Base-by-base conservation (phyloP, 805 yeast genomes). In the Saturnispora hagleri region DNA sequence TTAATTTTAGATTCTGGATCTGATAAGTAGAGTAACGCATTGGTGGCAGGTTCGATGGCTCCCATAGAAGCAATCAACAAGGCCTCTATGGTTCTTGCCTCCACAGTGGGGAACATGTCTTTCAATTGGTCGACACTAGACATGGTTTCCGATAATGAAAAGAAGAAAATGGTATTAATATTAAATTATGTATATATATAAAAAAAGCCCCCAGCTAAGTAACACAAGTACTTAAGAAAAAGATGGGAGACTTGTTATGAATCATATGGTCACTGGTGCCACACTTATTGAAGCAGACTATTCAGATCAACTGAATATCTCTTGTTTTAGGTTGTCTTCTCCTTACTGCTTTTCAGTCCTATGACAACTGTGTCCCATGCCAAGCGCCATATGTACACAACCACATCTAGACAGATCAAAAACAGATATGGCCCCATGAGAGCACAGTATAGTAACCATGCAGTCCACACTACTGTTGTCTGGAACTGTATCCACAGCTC, bases 11-110 rank as follows among this genome's bases (percentile, higher is more conserved):
- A 73, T 3, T 73, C 64, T 9, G 91, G 91, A 67, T 90, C 97
- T 17, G 87, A 82, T 51, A 88, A 69, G 58, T 78, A 88, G 54
- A 91, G 72, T 60, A 90, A 71, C 0, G 97, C 97, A 65, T 84
- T 86, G 72, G 91, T 91, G 1, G 97, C 95, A 1, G 86, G 82
- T 59, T 89, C 97, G 43, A 88, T 65, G 46, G 77, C 73, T 28
- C 95, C 96, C 46, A 76, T 79, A 18, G 95, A 81, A 2, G 98
- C 98, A 63, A 93, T 86, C 52, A 90, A 72, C 1, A 88, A 83
- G 28, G 95, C 89, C 51, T 82, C 80, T 55, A 88, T 73, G 59
- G 82, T 78, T 55, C 81, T 78, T 31, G 77, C 85, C 42, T 89
- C 96, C 24, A 81, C 68, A 17, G 73, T 70, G 1, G 99, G 98